Conservation (phyloP, 1,139 yeast genomes). For the Geotrichum macrosporum region DNA sequence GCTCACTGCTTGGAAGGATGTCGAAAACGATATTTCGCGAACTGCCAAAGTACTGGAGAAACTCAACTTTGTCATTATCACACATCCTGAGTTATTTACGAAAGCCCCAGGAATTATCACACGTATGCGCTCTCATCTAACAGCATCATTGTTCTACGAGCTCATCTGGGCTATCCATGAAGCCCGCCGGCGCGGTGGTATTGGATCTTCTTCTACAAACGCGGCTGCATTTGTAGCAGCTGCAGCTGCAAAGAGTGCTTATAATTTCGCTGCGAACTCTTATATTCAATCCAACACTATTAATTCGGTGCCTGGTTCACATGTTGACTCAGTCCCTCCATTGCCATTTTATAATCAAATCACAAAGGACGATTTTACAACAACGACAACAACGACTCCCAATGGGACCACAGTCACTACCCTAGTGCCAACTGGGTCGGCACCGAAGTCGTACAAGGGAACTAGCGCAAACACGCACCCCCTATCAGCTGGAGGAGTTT, state of each 20-base stretch:
- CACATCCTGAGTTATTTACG: constrained; percentile 77
- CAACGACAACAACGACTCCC: constrained; percentile 82
- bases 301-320: constrained; percentile 11
- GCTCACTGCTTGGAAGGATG: constrained; percentile 83
- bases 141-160: constrained; percentile 87
- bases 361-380: constrained; percentile 80
- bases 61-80: constrained; percentile 67
- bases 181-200: constrained; percentile 63
- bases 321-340: constrained; percentile 41
- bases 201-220: constrained; percentile 4
- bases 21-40: constrained; percentile 83
- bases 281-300: constrained; percentile 2
- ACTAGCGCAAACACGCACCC: constrained; percentile 9
- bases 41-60: constrained; percentile 91
- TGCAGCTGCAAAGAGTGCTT: constrained; percentile 29
- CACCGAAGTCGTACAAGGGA: constrained; percentile 45
- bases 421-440: constrained; percentile 61
- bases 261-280: background rate
- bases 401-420: constrained; percentile 90
- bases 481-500: constrained; percentile 10
- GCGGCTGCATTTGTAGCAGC: constrained; percentile 17
- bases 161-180: constrained; percentile 93
- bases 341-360: constrained; percentile 88
- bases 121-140: constrained; percentile 84
- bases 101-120: constrained; percentile 68